Conservation (phyloP, 441 rosid genomes). For the Eruca vesicaria region DNA sequence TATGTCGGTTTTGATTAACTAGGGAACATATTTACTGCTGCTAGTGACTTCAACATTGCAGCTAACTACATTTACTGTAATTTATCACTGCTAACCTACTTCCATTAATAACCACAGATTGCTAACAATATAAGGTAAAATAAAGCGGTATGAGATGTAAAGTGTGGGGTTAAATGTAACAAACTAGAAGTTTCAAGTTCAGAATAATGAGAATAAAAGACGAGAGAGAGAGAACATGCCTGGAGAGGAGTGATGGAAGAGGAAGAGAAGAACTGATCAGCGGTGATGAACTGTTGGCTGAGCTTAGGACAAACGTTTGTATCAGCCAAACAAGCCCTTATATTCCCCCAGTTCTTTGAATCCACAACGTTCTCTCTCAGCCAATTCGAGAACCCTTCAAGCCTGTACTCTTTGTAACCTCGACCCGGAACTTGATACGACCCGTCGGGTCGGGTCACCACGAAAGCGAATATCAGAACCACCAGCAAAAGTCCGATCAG, state of each 20-base stretch:
- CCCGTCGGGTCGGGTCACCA: constrained; percentile 64
- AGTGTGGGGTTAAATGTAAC: not conserved
- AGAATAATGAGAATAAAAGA: not conserved
- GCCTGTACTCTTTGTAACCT: constrained; percentile 53
- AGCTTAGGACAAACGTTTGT: constrained; percentile 52
- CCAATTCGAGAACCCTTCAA: constrained; percentile 57
- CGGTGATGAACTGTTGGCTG: constrained; percentile 42
- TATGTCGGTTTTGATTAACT: not conserved
- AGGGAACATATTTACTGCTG: not conserved
- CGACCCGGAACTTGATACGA: constrained; percentile 52
- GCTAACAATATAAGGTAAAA: not conserved
- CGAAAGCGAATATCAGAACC: constrained; percentile 55
- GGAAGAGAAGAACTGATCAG: constrained; percentile 69
- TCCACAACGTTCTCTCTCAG: constrained; percentile 46
- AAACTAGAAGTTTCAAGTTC: not conserved
- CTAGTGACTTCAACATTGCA: not conserved
- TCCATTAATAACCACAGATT: not conserved
- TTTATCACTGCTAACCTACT: not conserved
- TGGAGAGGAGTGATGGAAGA: constrained; percentile 77
- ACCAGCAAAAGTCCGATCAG: constrained; percentile 52
- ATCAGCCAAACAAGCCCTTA: constrained; percentile 57
- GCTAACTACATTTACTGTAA: not conserved
- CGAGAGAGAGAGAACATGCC: constrained; percentile 38
- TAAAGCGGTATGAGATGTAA: not conserved
- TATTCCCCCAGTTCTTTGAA: constrained; percentile 50